Percentiles rank a stretch among this genome's conserved stretches.
These are phyloP conservation scores for Mrakia blollopis DNA, from an alignment of 768 basidiomycete species.

Conservation along the genomic window DNA sequence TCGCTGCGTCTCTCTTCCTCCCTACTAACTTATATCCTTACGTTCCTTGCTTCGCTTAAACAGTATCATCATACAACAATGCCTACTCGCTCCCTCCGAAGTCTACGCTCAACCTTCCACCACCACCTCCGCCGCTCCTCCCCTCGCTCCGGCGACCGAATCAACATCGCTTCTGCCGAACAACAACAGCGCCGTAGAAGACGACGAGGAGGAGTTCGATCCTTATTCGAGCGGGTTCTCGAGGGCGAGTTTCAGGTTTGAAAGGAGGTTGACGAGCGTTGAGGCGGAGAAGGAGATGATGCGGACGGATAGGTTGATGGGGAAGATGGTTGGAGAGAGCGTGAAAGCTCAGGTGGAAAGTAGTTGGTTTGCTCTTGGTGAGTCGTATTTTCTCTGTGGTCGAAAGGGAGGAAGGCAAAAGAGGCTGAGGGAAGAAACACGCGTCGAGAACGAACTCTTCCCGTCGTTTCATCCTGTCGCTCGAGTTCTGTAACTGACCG, in stretches of 20 bases:
- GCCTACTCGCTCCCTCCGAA: constrained; percentile 40
- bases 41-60: background rate
- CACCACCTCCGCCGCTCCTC: constrained; percentile 8
- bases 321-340: constrained; percentile 41
- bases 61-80: constrained; percentile 44
- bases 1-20: background rate
- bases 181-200: background rate
- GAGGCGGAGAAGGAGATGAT: constrained; percentile 23
- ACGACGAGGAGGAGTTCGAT: constrained; percentile 37
- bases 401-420: background rate
- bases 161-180: background rate
- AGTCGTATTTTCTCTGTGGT: background rate
- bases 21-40: too few relatives aligned
- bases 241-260: constrained; percentile 7
- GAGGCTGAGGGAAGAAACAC: background rate
- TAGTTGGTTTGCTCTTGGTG: constrained; percentile 43
- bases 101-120: constrained; percentile 38
- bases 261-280: constrained; percentile 34
- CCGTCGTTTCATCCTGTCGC: background rate
- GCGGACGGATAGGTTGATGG: constrained; percentile 39
- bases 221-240: constrained; percentile 23
- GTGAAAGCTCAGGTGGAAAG: constrained; percentile 41
- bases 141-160: constrained; percentile 13
- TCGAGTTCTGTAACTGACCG: background rate
- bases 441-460: background rate